These are phyloP conservation scores for Gnetum montanum DNA, from an alignment of 75 land plant genomes.

Conservation along the genomic window DNA sequence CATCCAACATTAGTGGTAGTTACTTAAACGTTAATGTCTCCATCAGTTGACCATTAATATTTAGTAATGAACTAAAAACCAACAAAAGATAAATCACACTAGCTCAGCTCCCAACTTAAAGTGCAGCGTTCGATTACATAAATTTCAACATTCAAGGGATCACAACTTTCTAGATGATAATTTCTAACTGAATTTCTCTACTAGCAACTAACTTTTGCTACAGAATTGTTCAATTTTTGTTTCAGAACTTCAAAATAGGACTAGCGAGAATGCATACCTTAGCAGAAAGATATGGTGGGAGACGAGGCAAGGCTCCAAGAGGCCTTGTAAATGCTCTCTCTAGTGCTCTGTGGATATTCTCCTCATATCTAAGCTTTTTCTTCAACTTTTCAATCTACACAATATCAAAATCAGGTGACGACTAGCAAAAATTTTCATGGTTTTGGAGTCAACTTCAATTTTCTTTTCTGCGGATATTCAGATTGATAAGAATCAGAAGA, in stretches of 20 bases:
- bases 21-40: neutral
- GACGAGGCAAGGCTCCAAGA: conserved; percentile 22
- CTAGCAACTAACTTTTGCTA: too few relatives aligned
- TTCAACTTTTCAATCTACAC: conserved; percentile 8
- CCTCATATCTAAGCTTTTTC: conserved; percentile 18
- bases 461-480: neutral
- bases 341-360: conserved; percentile 37
- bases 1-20: neutral
- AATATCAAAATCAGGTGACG: neutral
- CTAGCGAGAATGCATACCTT: conserved; percentile 46
- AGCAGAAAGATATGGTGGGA: conserved; percentile 49
- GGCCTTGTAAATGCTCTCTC: conserved; percentile 46
- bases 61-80: too few relatives aligned
- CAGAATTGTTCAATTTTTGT: too few relatives aligned
- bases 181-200: too few relatives aligned
- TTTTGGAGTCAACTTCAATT: neutral
- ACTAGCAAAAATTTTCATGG: neutral
- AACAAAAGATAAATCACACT: too few relatives aligned
- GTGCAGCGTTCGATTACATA: too few relatives aligned
- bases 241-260: too few relatives aligned
- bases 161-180: too few relatives aligned
- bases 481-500: neutral
- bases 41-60: too few relatives aligned
- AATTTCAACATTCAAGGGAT: too few relatives aligned
- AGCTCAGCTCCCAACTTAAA: too few relatives aligned